These are phyloP conservation scores for Chrysopogon serrulatus DNA, from an alignment of 176 grass and related monocot species.

Conservation along the genomic window DNA sequence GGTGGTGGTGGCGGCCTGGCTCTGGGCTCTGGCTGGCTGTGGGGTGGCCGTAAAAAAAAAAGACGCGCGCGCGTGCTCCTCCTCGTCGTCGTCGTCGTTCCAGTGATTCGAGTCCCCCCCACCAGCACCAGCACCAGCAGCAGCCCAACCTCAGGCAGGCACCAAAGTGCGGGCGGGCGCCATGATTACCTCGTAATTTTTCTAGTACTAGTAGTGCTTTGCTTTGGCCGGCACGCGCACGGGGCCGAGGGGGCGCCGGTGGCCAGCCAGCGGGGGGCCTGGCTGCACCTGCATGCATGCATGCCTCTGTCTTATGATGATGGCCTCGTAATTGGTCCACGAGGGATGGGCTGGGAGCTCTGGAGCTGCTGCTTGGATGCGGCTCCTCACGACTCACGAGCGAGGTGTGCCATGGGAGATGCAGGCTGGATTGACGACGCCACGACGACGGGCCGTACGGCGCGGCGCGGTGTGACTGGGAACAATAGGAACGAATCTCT, in stretches of 20 bases:
- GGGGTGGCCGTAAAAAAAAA: neutral
- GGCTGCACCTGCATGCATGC: no score
- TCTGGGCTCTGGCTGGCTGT: no score
- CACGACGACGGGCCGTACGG: no score
- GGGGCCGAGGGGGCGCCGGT: no score
- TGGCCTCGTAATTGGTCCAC: constrained; percentile 21
- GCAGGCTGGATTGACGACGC: neutral
- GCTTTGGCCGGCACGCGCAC: neutral
- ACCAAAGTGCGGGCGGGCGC: no score
- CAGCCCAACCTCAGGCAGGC: no score
- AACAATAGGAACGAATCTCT: constrained; percentile 20
- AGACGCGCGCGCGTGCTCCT: neutral
- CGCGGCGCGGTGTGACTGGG: neutral
- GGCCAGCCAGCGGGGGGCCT: no score
- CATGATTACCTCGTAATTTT: neutral
- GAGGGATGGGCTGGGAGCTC: neutral
- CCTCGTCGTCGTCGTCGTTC: no score
- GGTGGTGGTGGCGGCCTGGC: no score
- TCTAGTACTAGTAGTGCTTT: neutral
- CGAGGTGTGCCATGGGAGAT: neutral
- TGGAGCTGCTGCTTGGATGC: no score
- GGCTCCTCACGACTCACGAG: neutral
- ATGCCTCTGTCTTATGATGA: neutral
- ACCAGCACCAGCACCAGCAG: no score
- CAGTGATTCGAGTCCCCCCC: no score